Conservation (phyloP, 768 basidiomycete species). For the Sarcodon aspratus region DNA sequence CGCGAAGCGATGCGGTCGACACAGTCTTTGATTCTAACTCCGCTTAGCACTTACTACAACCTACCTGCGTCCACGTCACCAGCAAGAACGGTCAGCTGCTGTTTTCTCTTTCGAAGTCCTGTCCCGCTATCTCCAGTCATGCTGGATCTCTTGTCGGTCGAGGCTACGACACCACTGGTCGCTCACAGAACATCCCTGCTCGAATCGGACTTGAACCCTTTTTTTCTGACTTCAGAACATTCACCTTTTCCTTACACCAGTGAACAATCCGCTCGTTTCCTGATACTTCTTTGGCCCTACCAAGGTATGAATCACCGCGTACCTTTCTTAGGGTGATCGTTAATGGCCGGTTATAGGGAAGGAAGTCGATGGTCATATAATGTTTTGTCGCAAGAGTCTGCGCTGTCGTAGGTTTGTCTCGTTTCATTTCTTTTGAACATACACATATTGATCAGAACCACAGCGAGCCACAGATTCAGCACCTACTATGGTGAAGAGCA, state of each 20-base stretch:
- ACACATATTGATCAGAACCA: neutral
- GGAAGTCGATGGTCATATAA: constrained; percentile 29
- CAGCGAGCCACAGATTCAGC: constrained; percentile 39
- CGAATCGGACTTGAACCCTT: too few relatives aligned
- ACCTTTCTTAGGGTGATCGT: too few relatives aligned
- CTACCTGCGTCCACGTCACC: too few relatives aligned
- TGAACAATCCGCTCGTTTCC: constrained; percentile 33
- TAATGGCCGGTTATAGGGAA: constrained; percentile 16
- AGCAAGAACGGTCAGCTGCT: too few relatives aligned
- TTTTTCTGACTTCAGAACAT: constrained; percentile 27
- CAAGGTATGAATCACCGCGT: constrained; percentile 10
- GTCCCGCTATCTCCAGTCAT: too few relatives aligned
- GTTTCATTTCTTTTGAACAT: neutral
- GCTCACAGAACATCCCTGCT: too few relatives aligned
- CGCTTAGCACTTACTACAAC: too few relatives aligned
- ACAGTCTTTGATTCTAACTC: too few relatives aligned
- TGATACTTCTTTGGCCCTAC: constrained; percentile 33
- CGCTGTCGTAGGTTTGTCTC: neutral
- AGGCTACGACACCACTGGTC: too few relatives aligned
- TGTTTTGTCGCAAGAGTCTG: constrained; percentile 28
- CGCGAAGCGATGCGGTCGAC: too few relatives aligned
- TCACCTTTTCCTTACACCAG: constrained; percentile 52
- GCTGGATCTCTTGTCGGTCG: too few relatives aligned
- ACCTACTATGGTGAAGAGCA: constrained; percentile 46
- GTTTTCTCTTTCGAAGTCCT: too few relatives aligned